These are phyloP conservation scores for Bromus sterilis DNA, from an alignment of 176 grass and related monocot genomes.

Conservation along the genomic window DNA sequence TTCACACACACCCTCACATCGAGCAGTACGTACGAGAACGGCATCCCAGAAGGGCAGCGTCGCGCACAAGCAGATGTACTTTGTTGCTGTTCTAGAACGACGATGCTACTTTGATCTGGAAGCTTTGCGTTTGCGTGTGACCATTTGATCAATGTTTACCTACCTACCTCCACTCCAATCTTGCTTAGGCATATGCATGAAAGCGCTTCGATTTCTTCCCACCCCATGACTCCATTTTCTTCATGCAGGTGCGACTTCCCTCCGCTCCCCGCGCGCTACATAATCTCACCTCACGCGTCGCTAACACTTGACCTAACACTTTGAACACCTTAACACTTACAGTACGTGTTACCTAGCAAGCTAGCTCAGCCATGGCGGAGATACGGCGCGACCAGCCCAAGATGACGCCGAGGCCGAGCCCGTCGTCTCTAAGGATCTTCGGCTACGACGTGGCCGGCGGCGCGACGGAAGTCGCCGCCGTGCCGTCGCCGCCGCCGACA, in stretches of 20 bases:
- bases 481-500: neutral
- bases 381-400: conserved; percentile 34
- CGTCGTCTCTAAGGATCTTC: conserved; percentile 2
- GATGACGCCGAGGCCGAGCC: neutral
- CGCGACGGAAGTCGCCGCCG: neutral
- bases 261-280: neutral
- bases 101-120: neutral
- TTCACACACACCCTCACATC: neutral
- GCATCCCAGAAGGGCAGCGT: neutral
- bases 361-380: conserved; percentile 28
- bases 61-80: neutral
- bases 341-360: neutral
- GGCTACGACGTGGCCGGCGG: neutral
- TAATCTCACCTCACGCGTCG: conserved; percentile 7
- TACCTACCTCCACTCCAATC: conserved; percentile 19
- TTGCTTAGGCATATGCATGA: neutral
- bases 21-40: neutral
- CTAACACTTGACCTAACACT: neutral
- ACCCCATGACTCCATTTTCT: conserved; percentile 13
- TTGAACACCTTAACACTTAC: neutral
- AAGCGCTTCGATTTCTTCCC: neutral
- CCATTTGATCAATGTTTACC: neutral
- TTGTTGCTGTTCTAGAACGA: conserved; percentile 21
- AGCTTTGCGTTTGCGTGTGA: conserved; percentile 15
- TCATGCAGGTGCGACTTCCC: conserved; percentile 20